These are phyloP conservation scores for Stachybotrys chlorohalonatus DNA, from an alignment of 2,329 filamentous ascomycete genomes.

Conservation along the genomic window DNA sequence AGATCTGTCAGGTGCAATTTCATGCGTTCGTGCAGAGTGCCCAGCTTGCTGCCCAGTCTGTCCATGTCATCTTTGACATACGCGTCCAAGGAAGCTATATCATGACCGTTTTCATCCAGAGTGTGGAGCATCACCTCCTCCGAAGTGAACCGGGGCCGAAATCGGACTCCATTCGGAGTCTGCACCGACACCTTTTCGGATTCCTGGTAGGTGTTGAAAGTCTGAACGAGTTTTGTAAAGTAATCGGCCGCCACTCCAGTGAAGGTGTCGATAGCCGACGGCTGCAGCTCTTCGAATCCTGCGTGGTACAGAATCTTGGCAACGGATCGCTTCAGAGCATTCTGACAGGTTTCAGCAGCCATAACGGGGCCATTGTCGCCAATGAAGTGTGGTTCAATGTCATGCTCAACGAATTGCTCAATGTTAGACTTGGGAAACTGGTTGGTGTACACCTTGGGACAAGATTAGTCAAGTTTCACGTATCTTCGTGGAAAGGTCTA, in stretches of 20 bases:
- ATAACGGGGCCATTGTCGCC: slow-evolving; percentile 85
- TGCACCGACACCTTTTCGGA: slow-evolving; percentile 62
- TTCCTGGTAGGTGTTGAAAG: slow-evolving; percentile 76
- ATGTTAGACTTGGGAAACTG: slow-evolving; percentile 96
- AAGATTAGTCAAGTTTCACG: slow-evolving; percentile 4
- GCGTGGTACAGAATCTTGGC: slow-evolving; percentile 94
- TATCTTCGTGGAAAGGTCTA: slow-evolving; percentile 12
- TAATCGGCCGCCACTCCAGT: slow-evolving; percentile 87
- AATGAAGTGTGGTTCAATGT: slow-evolving; percentile 82
- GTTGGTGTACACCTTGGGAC: slow-evolving; percentile 76
- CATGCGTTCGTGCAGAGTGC: slow-evolving; percentile 87
- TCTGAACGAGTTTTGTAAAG: slow-evolving; percentile 73
- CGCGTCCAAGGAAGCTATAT: slow-evolving; percentile 69
- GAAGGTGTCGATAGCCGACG: slow-evolving; percentile 81
- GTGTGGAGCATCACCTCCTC: slow-evolving; percentile 86
- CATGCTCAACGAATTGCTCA: slow-evolving; percentile 77
- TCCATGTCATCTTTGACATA: slow-evolving; percentile 96
- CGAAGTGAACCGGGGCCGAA: slow-evolving; percentile 61
- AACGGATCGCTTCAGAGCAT: slow-evolving; percentile 80
- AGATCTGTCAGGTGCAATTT: slow-evolving; percentile 88
- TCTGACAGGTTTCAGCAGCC: slow-evolving; percentile 70
- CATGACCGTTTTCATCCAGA: slow-evolving; percentile 73
- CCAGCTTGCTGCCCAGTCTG: slow-evolving; percentile 67
- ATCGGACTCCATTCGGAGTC: slow-evolving; percentile 29
- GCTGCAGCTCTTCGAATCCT: slow-evolving; percentile 94